Percentiles rank a stretch among this genome's conserved stretches.
Conservation (phyloP, 176 grass and related monocot genomes). For the Bolboschoenus planiculmis region DNA sequence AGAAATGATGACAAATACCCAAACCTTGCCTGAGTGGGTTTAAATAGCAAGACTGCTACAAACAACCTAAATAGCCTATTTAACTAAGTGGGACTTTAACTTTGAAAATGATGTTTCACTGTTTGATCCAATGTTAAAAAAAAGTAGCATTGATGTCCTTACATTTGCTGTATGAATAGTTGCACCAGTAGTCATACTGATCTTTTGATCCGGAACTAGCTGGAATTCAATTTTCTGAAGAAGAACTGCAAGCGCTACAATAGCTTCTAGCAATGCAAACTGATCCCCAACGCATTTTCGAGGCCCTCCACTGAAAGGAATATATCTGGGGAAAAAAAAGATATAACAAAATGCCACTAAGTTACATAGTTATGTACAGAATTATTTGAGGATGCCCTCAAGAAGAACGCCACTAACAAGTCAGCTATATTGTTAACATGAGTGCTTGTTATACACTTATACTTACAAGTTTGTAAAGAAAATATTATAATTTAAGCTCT, state of each 20-base stretch:
- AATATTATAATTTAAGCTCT: not conserved
- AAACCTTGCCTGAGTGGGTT: not conserved
- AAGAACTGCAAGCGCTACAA: conserved; percentile 77
- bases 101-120: not conserved
- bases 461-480: not conserved
- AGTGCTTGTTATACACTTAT: not conserved
- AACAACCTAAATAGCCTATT: conserved; percentile 1
- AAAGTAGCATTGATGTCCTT: conserved; percentile 16
- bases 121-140: not conserved
- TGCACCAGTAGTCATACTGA: conserved; percentile 94
- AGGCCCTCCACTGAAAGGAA: conserved; percentile 95
- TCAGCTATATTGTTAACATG: not conserved
- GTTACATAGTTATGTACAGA: not conserved
- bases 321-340: conserved; percentile 45
- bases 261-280: conserved; percentile 91
- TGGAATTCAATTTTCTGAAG: conserved; percentile 67
- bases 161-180: conserved; percentile 97
- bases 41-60: not conserved
- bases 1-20: not conserved
- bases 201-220: conserved; percentile 85
- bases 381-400: not conserved
- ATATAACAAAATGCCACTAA: not conserved
- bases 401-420: not conserved
- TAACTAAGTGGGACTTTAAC: not conserved
- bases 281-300: conserved; percentile 99